These are phyloP conservation scores for Teratosphaeriaceae sp. DNA, from an alignment of 2,329 filamentous ascomycete genomes.

Conservation along the genomic window DNA sequence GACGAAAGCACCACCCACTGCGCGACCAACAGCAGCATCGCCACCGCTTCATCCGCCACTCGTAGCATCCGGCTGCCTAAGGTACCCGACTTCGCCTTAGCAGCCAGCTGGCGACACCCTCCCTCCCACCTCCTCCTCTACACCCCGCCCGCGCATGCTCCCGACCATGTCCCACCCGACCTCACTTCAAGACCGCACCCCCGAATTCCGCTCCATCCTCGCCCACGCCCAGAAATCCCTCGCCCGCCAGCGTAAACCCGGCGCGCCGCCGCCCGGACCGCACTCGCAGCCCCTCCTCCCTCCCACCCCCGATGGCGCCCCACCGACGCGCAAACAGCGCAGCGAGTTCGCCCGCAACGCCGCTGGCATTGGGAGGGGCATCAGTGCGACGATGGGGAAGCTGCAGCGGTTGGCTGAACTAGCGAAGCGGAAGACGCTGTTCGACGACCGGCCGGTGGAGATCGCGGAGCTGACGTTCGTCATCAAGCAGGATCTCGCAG, in stretches of 20 bases:
- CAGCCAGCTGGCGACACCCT: too few relatives aligned
- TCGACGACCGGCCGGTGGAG: slow-evolving; percentile 93
- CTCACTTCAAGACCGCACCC: slow-evolving; percentile 93
- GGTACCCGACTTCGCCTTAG: too few relatives aligned
- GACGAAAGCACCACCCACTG: too few relatives aligned
- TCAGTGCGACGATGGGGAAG: slow-evolving; percentile 89
- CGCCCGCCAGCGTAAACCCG: slow-evolving; percentile 62
- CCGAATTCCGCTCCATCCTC: slow-evolving; percentile 90
- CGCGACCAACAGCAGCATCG: too few relatives aligned
- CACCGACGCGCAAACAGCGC: slow-evolving; percentile 41
- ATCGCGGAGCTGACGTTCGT: slow-evolving; percentile 96
- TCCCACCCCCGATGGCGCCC: slow-evolving; percentile 45
- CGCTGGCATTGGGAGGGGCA: slow-evolving; percentile 85
- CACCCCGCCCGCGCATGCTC: slow-evolving; percentile 11
- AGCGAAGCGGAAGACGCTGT: slow-evolving; percentile 93
- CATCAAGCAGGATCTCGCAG: slow-evolving; percentile 93
- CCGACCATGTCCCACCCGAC: slow-evolving; percentile 46
- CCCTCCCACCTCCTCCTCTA: too few relatives aligned
- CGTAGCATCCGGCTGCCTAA: too few relatives aligned
- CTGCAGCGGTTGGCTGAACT: slow-evolving; percentile 88
- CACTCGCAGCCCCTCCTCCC: slow-evolving; percentile 72
- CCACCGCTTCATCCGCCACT: too few relatives aligned
- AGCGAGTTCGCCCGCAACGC: slow-evolving; percentile 92
- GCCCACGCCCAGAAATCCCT: slow-evolving; percentile 65
- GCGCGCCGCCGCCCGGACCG: slow-evolving; percentile 72